phyloP scores from a whole-genome alignment of 768 basidiomycete genomes.

The Sistotremastrum niveocremeum region DNA sequence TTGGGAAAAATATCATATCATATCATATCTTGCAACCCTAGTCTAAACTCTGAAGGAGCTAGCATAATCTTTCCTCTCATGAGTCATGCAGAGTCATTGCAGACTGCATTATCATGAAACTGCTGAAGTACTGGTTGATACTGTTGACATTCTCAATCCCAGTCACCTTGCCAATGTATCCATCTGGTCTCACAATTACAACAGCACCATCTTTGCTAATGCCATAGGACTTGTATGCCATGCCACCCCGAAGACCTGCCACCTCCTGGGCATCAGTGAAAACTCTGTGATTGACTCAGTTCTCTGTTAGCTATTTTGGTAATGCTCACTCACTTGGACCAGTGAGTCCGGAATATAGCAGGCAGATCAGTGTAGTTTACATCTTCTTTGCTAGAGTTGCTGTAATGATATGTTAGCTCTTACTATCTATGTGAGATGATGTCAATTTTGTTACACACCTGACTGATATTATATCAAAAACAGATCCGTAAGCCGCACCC shows the following conservation, averaged over 20 bases:
- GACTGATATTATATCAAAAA: constrained; percentile 23
- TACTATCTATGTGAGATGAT: constrained; percentile 26
- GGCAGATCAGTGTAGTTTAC: constrained; percentile 36
- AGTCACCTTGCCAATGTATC: constrained; percentile 10
- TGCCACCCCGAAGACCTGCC: constrained; percentile 7
- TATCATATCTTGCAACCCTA: no score
- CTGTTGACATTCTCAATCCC: constrained; percentile 6
- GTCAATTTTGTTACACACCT: constrained; percentile 17
- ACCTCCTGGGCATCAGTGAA: constrained; percentile 9
- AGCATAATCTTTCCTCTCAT: no score
- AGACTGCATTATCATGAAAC: background rate
- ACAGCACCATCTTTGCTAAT: constrained; percentile 7
- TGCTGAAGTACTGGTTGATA: constrained; percentile 2
- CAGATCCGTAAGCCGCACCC: constrained; percentile 10
- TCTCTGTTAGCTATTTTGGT: background rate
- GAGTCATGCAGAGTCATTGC: no score
- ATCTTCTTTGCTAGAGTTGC: constrained; percentile 17
- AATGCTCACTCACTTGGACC: constrained; percentile 37
- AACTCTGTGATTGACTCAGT: constrained; percentile 4
- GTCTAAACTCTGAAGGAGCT: no score
- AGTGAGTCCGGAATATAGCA: constrained; percentile 33
- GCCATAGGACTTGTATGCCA: constrained; percentile 10
- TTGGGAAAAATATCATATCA: no score
- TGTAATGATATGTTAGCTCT: constrained; percentile 2
- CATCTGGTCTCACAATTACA: constrained; percentile 13